Percentiles rank a stretch among this genome's conserved stretches.
phyloP scores from a whole-genome alignment of 2,329 filamentous ascomycete genomes.

The Metarhizium robertsii region DNA sequence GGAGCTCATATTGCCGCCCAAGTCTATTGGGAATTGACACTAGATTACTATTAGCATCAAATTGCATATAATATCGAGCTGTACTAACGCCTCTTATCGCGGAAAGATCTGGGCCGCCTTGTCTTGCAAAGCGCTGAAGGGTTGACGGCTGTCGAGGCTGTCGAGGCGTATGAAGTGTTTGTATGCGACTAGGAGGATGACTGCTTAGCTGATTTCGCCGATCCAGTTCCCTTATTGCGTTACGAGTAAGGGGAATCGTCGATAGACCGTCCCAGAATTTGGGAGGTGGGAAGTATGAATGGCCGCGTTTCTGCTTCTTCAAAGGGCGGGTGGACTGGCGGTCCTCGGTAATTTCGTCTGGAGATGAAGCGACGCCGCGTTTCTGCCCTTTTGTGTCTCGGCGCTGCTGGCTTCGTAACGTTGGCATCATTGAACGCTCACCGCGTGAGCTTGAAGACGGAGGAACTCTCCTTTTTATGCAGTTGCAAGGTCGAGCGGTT shows the following conservation, averaged over 20 bases:
- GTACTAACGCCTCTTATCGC: constrained; percentile 1
- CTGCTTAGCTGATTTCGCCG: background rate
- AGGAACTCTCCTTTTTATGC: background rate
- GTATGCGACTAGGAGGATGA: background rate
- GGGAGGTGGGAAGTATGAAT: background rate
- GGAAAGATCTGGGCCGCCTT: constrained; percentile 1
- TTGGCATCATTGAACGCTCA: background rate
- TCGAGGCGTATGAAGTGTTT: background rate
- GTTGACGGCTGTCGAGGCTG: background rate
- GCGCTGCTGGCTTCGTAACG: background rate
- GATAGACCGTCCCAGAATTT: constrained; percentile 3
- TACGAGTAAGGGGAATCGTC: background rate
- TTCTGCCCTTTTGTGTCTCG: background rate
- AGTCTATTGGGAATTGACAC: background rate
- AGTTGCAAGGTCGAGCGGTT: background rate
- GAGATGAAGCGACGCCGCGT: background rate
- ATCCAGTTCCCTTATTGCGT: constrained; percentile 2
- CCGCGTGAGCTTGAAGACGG: background rate
- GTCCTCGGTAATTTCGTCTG: background rate
- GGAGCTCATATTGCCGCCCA: background rate
- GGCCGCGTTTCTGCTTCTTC: background rate
- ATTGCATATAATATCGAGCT: background rate
- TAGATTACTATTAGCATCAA: background rate
- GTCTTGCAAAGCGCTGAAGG: constrained; percentile 1
- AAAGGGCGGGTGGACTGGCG: background rate